phyloP scores from a whole-genome alignment of 306 rosid genomes.

The Vigna unguiculata region DNA sequence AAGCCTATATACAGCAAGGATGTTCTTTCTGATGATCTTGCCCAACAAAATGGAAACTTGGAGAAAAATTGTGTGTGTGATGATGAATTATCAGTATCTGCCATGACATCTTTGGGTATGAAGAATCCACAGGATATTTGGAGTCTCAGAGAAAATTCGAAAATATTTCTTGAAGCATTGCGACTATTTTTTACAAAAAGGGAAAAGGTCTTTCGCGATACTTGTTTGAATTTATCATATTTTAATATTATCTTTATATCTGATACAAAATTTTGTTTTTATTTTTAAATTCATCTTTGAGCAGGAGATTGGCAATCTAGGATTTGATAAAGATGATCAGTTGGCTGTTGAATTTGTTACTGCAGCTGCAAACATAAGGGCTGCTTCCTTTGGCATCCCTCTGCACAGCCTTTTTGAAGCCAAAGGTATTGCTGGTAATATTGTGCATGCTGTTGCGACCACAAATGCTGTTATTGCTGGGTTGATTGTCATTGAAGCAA shows the following conservation, averaged over 20 bases:
- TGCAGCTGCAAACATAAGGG: conserved; percentile 96
- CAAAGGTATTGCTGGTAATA: conserved; percentile 98
- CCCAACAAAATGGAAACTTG: conserved; percentile 75
- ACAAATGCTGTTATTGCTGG: conserved; percentile 98
- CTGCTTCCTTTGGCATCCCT: conserved; percentile 91
- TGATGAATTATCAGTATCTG: conserved; percentile 68
- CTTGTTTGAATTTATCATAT: conserved; percentile 35
- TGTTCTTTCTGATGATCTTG: conserved; percentile 61
- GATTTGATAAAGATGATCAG: conserved; percentile 98
- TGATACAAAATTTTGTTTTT: background rate
- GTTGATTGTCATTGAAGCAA: conserved; percentile 95
- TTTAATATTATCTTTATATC: background rate
- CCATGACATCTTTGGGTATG: conserved; percentile 89
- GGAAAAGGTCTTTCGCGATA: conserved; percentile 67
- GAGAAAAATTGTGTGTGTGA: conserved; percentile 52
- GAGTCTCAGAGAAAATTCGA: conserved; percentile 85
- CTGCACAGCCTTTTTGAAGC: conserved; percentile 98
- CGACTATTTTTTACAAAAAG: conserved; percentile 80
- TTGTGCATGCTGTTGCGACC: conserved; percentile 99
- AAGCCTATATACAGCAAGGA: conserved; percentile 82
- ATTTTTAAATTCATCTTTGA: conserved; percentile 27
- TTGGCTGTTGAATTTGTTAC: conserved; percentile 98
- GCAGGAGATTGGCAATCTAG: conserved; percentile 89
- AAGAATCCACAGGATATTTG: conserved; percentile 99
- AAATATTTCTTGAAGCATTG: conserved; percentile 81